phyloP scores from a whole-genome alignment of 495 filamentous ascomycete species.

The Emericellopsis terricola region DNA sequence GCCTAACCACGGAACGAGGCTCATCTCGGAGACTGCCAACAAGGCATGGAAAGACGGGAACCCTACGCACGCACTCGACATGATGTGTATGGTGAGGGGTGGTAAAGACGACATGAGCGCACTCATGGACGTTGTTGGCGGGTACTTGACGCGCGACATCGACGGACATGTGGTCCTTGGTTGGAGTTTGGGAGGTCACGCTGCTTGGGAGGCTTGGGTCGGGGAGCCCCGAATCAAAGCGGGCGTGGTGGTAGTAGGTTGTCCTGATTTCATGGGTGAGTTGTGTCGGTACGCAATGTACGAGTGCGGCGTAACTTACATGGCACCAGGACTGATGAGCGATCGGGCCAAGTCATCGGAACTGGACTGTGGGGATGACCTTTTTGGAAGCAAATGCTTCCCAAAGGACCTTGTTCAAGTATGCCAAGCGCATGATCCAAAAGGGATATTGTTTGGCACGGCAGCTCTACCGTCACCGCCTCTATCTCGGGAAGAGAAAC shows the following conservation, averaged over 20 bases:
- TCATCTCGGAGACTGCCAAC: slow-evolving; percentile 41
- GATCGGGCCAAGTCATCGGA: slow-evolving; percentile 64
- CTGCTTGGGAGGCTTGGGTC: slow-evolving; percentile 66
- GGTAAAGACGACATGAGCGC: slow-evolving; percentile 47
- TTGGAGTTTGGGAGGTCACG: slow-evolving; percentile 74
- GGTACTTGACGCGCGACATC: slow-evolving; percentile 51
- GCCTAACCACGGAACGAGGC: slow-evolving; percentile 68
- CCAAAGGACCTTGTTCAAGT: slow-evolving; percentile 44
- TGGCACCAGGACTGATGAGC: slow-evolving; percentile 38
- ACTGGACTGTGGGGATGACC: slow-evolving; percentile 41
- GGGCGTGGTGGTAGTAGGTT: slow-evolving; percentile 68
- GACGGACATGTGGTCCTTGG: slow-evolving; percentile 60
- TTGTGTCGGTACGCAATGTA: no score
- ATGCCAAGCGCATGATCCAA: slow-evolving; percentile 48
- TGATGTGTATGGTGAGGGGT: slow-evolving; percentile 43
- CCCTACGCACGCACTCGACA: slow-evolving; percentile 66
- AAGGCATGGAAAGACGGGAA: slow-evolving; percentile 69
- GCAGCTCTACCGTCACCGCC: slow-evolving; percentile 13
- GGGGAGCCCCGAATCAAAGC: slow-evolving; percentile 60
- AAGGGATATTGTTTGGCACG: slow-evolving; percentile 42
- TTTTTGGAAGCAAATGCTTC: slow-evolving; percentile 62
- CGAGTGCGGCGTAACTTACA: no score
- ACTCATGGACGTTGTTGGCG: slow-evolving; percentile 55
- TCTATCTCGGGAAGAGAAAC: slow-evolving; percentile 7
- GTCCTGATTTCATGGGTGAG: slow-evolving; percentile 63